Base-by-base conservation (phyloP, 2,329 filamentous ascomycete species). In the Claviceps paspali region DNA sequence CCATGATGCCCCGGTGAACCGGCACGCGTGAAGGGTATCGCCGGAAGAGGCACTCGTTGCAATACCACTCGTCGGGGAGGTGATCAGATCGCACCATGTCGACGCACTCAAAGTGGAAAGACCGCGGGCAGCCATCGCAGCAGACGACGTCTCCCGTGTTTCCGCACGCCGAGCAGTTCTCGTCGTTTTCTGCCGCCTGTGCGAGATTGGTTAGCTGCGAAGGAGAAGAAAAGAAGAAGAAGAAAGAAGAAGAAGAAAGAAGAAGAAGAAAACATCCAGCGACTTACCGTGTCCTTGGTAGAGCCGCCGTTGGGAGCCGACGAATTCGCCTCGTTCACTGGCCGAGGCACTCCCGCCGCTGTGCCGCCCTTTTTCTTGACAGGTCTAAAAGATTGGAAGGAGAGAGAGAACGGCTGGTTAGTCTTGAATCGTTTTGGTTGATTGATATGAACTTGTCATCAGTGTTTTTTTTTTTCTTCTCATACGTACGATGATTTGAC, bases 41-140 rank as follows among this genome's bases (percentile, higher is more conserved):
- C 38, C 57, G 60, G 41, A 67, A 64, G 38, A 70, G 60, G 55
- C 82, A 87, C 45, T 73, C 70, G 49, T 82, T 80, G 61, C 88
- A 96, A 56, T 72, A 91, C 83, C 86, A 96, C 49, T 85, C 80
- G 41, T 82, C 76, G 9, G 79, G 77, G 41, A 79, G 65, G 38
- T 68, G 65, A 35, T 73, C 69, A 38, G 76, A 68, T 47, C 85
- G 65, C 28, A 84, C 80, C 43, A 88, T 86, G 56, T 92, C 81
- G 47, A 91, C 75, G 56, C 91, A 96, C 41, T 74, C 70, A 54
- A 91, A 85, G 59, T 96, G 91, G 60, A 92, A 95, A 5, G 87
- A 84, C 47, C 84, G 76, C 42, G 79, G 74, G 61, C 91, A 98
- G 44, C 82, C 83, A 62, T 96, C 91, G 59, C 91, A 98, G 61